Conservation (phyloP, 441 rosid species). For the Bruguiera hainesii region DNA sequence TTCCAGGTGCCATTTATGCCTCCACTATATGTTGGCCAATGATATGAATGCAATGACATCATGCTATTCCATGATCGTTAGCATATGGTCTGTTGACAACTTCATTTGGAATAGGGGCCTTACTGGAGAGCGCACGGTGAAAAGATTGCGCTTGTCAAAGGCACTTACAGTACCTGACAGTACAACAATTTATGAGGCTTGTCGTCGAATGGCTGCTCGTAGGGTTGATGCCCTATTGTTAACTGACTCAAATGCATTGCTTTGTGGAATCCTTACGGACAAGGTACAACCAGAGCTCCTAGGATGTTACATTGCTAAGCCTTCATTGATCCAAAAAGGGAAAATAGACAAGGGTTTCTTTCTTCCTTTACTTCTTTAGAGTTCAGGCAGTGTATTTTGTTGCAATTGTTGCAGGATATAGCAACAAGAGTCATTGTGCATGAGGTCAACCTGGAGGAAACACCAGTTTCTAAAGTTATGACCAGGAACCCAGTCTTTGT, state of each 20-base stretch:
- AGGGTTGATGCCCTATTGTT: constrained; percentile 89
- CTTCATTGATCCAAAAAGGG: neutral
- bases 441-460: constrained; percentile 74
- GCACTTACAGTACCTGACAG: constrained; percentile 92
- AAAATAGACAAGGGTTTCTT: neutral
- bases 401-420: constrained; percentile 55
- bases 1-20: no score
- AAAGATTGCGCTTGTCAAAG: constrained; percentile 77
- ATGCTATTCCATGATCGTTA: no score
- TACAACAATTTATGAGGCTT: constrained; percentile 80
- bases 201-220: constrained; percentile 96
- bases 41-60: no score
- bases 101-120: constrained; percentile 52
- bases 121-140: constrained; percentile 92
- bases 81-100: neutral
- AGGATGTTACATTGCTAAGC: neutral
- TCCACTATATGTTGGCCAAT: no score
- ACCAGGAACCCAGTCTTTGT: constrained; percentile 91
- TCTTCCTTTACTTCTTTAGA: neutral
- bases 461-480: constrained; percentile 93
- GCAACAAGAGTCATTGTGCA: constrained; percentile 82
- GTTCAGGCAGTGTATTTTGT: neutral
- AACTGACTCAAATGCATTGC: constrained; percentile 92
- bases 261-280: constrained; percentile 97
- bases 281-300: constrained; percentile 43